These are phyloP conservation scores for Obba rivulosa DNA, from an alignment of 768 basidiomycete genomes.

Conservation along the genomic window DNA sequence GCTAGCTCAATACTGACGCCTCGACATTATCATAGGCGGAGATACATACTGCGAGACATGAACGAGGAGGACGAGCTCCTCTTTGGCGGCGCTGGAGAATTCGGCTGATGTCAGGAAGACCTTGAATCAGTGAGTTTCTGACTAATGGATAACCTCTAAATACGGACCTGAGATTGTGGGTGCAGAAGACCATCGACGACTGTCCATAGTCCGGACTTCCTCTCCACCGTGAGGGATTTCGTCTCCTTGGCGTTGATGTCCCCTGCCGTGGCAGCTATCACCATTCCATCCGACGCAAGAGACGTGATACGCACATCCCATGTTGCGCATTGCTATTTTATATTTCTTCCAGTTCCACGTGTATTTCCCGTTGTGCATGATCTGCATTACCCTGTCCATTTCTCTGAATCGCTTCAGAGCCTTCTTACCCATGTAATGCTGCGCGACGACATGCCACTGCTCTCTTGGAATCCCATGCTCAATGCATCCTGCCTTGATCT, in stretches of 20 bases:
- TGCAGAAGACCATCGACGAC: conserved; percentile 17
- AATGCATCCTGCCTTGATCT: conserved; percentile 67
- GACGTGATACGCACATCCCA: conserved; percentile 62
- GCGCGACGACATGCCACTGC: conserved; percentile 78
- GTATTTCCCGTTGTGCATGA: conserved; percentile 73
- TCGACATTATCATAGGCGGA: conserved; percentile 15
- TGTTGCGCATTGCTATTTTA: conserved; percentile 70
- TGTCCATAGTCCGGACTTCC: conserved; percentile 51
- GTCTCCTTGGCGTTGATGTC: conserved; percentile 55
- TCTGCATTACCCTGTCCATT: conserved; percentile 65
- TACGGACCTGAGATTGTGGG: too few relatives aligned
- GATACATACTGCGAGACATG: conserved; percentile 3
- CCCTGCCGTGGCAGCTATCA: conserved; percentile 40
- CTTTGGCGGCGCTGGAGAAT: too few relatives aligned
- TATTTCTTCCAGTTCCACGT: conserved; percentile 84
- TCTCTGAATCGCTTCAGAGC: conserved; percentile 64
- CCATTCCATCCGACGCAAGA: neutral
- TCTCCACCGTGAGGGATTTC: conserved; percentile 56
- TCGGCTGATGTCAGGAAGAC: too few relatives aligned
- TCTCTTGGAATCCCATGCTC: conserved; percentile 71
- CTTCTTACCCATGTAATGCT: conserved; percentile 67
- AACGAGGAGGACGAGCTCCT: neutral
- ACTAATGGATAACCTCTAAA: too few relatives aligned
- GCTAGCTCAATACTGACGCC: neutral
- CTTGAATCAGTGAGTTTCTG: too few relatives aligned